Percentiles rank a stretch among this genome's conserved stretches.
These are phyloP conservation scores for Diaporthe citriasiana DNA, from an alignment of 2,329 filamentous ascomycete genomes.

Conservation along the genomic window DNA sequence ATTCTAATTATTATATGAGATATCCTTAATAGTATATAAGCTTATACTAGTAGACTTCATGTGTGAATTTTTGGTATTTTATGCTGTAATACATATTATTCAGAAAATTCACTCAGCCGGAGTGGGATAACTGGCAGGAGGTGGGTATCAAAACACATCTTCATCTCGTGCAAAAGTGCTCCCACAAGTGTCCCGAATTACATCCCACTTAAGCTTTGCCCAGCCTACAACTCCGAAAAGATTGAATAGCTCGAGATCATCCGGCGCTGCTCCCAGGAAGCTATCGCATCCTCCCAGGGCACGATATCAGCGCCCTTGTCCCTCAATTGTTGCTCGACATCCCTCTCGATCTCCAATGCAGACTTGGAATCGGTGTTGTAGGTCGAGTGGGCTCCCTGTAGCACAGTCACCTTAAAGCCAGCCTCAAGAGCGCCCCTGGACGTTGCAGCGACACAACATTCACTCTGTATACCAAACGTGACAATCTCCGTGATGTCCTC, in stretches of 20 bases:
- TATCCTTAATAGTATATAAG: too few species aligned
- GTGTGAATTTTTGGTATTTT: too few species aligned
- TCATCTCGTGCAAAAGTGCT: background rate
- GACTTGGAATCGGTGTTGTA: constrained; percentile 46
- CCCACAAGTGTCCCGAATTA: too few species aligned
- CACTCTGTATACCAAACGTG: constrained; percentile 52
- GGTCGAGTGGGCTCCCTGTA: constrained; percentile 52
- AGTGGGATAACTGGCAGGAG: too few species aligned
- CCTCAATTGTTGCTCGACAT: constrained; percentile 47
- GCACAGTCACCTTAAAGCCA: constrained; percentile 49
- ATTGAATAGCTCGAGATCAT: constrained; percentile 40
- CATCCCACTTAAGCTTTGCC: background rate
- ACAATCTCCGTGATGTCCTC: constrained; percentile 47
- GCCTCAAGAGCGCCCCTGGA: constrained; percentile 48
- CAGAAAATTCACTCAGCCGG: too few species aligned
- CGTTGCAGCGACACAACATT: constrained; percentile 50
- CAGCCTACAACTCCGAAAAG: constrained; percentile 31
- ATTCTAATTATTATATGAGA: too few species aligned
- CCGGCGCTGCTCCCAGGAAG: constrained; percentile 39
- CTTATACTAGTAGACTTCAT: too few species aligned
- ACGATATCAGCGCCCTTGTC: constrained; percentile 46
- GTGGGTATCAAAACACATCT: too few species aligned
- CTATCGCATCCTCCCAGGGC: constrained; percentile 45
- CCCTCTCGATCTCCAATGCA: constrained; percentile 48
- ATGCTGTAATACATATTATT: too few species aligned